A percentile compares a stretch with the other conserved stretches of the same genome.
Evolutionary conservation across 345 rosid species (phyloP).

Genomic region (Gossypium stocksii): DNA sequence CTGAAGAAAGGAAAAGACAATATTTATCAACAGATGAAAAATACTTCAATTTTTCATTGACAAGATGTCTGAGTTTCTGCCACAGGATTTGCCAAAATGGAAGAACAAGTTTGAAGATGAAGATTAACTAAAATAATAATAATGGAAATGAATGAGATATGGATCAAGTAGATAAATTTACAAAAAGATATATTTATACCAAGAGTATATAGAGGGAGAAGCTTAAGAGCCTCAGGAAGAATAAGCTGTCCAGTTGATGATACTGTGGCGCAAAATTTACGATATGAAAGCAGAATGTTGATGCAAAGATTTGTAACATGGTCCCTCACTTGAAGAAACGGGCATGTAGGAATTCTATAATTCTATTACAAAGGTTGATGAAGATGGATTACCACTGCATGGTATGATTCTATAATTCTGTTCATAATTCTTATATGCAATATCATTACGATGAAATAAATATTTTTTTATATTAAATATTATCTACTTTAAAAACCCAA

Average conservation of each 20-base stretch:
- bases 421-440: too few relatives aligned
- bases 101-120: neutral
- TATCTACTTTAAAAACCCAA: too few relatives aligned
- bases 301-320: slow-evolving; percentile 67
- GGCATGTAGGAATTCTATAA: slow-evolving; percentile 45
- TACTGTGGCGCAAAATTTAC: slow-evolving; percentile 93
- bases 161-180: neutral
- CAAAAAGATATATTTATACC: slow-evolving; percentile 41
- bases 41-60: neutral
- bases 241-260: slow-evolving; percentile 92
- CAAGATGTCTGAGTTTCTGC: neutral
- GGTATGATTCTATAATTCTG: too few relatives aligned
- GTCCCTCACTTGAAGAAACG: slow-evolving; percentile 59
- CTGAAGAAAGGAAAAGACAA: slow-evolving; percentile 34
- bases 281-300: slow-evolving; percentile 75
- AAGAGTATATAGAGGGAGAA: slow-evolving; percentile 82
- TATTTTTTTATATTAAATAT: too few relatives aligned
- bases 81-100: neutral
- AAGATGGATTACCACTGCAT: too few relatives aligned
- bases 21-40: neutral
- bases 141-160: neutral
- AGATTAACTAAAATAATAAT: neutral
- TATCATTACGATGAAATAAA: too few relatives aligned
- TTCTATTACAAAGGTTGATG: too few relatives aligned
- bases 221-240: slow-evolving; percentile 97